Conservation (phyloP, 257 asterid species). For the Fraxinus cuspidata region DNA sequence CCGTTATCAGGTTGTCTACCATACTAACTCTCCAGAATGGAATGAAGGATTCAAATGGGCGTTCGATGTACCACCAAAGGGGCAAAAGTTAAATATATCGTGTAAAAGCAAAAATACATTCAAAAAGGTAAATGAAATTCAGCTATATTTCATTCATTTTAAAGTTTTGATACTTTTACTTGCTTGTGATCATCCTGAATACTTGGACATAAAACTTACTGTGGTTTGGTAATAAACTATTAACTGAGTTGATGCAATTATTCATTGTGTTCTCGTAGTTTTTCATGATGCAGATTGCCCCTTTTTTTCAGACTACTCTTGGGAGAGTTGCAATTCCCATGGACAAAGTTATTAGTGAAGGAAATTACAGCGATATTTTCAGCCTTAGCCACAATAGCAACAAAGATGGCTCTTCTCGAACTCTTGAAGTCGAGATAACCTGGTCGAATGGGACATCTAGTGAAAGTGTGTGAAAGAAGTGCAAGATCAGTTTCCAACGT, state of each 20-base stretch:
- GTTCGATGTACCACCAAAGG: constrained; percentile 86
- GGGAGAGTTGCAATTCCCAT: constrained; percentile 45
- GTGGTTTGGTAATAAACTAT: not conserved
- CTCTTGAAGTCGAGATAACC: constrained; percentile 68
- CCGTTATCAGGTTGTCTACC: constrained; percentile 59
- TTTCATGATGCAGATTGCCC: constrained; percentile 18
- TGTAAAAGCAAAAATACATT: constrained; percentile 77
- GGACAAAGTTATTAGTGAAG: constrained; percentile 58
- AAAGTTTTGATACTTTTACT: not conserved
- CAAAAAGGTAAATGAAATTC: constrained; percentile 64
- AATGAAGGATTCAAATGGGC: constrained; percentile 83
- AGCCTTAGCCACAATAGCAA: constrained; percentile 54
- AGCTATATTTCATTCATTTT: not conserved
- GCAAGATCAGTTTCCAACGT: not conserved
- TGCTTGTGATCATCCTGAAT: not conserved
- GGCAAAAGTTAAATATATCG: constrained; percentile 71
- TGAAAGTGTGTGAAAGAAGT: constrained; percentile 32
- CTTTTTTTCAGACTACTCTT: constrained; percentile 36
- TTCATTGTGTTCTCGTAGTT: not conserved
- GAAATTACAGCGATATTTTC: constrained; percentile 62
- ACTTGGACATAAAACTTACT: not conserved
- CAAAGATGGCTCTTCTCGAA: constrained; percentile 59
- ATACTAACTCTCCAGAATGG: constrained; percentile 78
- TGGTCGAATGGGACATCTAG: constrained; percentile 60
- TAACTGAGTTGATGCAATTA: not conserved